Conservation (phyloP, 1,284 basidiomycete species). For the Pterulicium gracile region DNA sequence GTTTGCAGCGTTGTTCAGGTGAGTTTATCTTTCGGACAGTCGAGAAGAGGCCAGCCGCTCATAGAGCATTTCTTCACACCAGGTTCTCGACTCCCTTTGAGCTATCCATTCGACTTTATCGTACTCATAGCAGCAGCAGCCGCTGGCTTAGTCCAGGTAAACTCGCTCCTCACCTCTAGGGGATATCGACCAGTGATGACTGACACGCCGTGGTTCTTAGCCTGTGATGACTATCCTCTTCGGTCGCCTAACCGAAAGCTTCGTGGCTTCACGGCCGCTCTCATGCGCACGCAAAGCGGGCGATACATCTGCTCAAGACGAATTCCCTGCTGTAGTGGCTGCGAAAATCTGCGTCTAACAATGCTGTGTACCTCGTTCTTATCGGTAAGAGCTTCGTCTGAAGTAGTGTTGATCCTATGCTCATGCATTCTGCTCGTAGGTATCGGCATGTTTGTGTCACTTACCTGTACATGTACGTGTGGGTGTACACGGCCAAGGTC, state of each 20-base stretch:
- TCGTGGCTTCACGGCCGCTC: conserved; percentile 49
- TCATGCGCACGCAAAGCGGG: conserved; percentile 16
- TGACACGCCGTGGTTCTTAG: conserved; percentile 21
- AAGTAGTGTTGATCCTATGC: neutral
- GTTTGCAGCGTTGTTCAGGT: conserved; percentile 40
- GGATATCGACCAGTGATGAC: conserved; percentile 5
- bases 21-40: conserved; percentile 8
- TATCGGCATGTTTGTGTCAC: conserved; percentile 59
- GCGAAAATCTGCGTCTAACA: conserved; percentile 35
- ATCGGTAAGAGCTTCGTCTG: conserved; percentile 49
- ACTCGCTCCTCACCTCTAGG: conserved; percentile 11
- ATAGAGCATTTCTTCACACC: neutral
- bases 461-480: conserved; percentile 75
- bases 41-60: neutral
- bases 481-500: conserved; percentile 83
- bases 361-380: conserved; percentile 55
- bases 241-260: conserved; percentile 67
- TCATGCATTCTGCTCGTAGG: conserved; percentile 25
- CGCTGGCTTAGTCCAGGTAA: conserved; percentile 68
- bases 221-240: conserved; percentile 80
- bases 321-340: conserved; percentile 30
- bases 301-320: conserved; percentile 16
- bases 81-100: conserved; percentile 63
- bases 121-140: conserved; percentile 58
- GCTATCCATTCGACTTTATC: conserved; percentile 50